Base-by-base conservation (phyloP, 75 land plant species). In the Larix kaempferi region DNA sequence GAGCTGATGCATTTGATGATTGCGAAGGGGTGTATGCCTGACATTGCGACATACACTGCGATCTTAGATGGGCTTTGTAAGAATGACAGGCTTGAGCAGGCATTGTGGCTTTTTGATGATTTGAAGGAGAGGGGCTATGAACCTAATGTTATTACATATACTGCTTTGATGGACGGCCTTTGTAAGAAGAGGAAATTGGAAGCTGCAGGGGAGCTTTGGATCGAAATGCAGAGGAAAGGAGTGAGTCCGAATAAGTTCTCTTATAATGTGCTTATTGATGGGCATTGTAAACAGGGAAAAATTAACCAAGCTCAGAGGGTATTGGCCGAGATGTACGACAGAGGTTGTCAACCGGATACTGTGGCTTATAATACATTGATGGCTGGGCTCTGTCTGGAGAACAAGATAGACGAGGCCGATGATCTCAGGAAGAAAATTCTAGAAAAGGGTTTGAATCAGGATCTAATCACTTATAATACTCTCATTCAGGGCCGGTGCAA, bases 231-330 rank as follows among this genome's bases (percentile, higher is more conserved):
- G 13, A 19, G 33, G 61, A 88, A 78, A 35, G 83, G 87, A 26
- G 59, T 81, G 4, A 37, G 2, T 56, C 87, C 89, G 4, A 85
- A 91, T 81, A 76, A 76, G 26, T 60, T 82, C 66, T 79, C 88
- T 5, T 93, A 91, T 78, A 91, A 89, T 75, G 81, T 82, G n/a
- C 21, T 93, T n/a, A 82, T 93, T 54, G 74, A 87, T 74, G 90
- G 91, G 2, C 83, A 76, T 5, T 93, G 88, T 74, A 87, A 87
- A 72, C 17, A 44, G 7, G 88, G 84, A 16, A 16, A 86, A 41
- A 1, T 90, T n/a, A 74, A 78, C 16, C 33, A 71, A 56, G 92
- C 86, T 2, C 14, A 35, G 66, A 58, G 75, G 57, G 12, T 90
- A 25, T 81, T 81, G 12, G 65, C 73, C 55, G 86, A 88, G 49